phyloP scores from a whole-genome alignment of 257 asterid genomes.

The Cruciata laevipes region DNA sequence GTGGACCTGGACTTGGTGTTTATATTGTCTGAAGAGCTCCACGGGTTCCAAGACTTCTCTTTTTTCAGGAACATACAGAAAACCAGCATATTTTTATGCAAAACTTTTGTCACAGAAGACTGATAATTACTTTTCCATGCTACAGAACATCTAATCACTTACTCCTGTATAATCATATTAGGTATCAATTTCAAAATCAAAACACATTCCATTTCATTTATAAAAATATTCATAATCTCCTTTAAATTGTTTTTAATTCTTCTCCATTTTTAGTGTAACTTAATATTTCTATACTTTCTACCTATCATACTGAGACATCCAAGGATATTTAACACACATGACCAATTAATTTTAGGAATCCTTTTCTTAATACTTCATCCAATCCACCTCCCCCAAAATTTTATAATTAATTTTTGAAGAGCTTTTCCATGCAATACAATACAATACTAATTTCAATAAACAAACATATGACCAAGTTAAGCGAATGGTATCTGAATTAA shows the following conservation, averaged over 20 bases:
- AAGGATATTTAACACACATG: no score
- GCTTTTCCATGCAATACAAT: background rate
- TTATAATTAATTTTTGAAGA: background rate
- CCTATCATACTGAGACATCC: background rate
- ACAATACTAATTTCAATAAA: no score
- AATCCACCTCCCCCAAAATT: background rate
- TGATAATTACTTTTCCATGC: background rate
- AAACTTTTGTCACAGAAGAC: background rate
- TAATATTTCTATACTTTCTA: background rate
- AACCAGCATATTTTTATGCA: background rate
- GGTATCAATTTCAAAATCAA: background rate
- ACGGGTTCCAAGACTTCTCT: background rate
- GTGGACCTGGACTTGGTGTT: background rate
- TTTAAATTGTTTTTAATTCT: no score
- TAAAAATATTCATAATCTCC: background rate
- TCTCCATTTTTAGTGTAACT: background rate
- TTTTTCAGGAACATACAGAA: background rate
- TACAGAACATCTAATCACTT: background rate
- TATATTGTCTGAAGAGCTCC: background rate
- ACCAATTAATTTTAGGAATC: background rate
- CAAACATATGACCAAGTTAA: background rate
- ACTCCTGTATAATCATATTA: no score
- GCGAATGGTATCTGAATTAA: background rate
- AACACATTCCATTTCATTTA: background rate
- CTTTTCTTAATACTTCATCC: background rate